Conservation (phyloP, 805 yeast species). For the Hyphopichia homilentoma region DNA sequence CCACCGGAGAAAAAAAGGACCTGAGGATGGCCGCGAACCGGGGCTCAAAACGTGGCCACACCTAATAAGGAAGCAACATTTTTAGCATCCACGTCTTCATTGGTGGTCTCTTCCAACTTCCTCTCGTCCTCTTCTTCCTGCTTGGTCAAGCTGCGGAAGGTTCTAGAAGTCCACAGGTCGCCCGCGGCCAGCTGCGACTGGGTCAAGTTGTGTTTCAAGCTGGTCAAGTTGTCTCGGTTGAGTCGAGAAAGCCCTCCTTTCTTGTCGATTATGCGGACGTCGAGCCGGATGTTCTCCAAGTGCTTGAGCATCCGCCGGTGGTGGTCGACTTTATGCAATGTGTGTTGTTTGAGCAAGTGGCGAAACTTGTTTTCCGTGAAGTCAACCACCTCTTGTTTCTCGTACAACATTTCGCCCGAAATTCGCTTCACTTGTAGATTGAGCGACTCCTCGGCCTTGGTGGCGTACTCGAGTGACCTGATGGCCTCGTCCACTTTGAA, state of each 20-base stretch:
- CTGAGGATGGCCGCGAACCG: background rate
- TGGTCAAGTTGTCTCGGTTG: slow-evolving; percentile 65
- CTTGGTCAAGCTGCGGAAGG: slow-evolving; percentile 29
- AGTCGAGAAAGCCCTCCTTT: slow-evolving; percentile 79
- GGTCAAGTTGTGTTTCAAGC: slow-evolving; percentile 37
- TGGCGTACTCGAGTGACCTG: slow-evolving; percentile 71
- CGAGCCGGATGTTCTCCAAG: slow-evolving; percentile 67
- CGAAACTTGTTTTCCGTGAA: slow-evolving; percentile 57
- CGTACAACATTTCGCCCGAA: slow-evolving; percentile 80
- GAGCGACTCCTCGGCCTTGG: slow-evolving; percentile 69
- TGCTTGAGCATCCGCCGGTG: slow-evolving; percentile 77
- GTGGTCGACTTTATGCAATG: slow-evolving; percentile 73
- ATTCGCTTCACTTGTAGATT: slow-evolving; percentile 77
- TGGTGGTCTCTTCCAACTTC: slow-evolving; percentile 18
- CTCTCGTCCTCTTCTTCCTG: slow-evolving; percentile 22
- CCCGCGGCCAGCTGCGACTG: slow-evolving; percentile 41
- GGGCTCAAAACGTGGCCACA: slow-evolving; percentile 56
- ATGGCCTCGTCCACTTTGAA: slow-evolving; percentile 88
- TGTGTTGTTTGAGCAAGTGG: slow-evolving; percentile 52
- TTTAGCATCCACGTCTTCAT: slow-evolving; percentile 53
- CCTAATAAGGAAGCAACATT: slow-evolving; percentile 83
- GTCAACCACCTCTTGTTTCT: slow-evolving; percentile 55
- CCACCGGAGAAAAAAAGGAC: no score
- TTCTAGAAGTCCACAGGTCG: slow-evolving; percentile 43
- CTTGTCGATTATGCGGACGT: slow-evolving; percentile 69